Evolutionary conservation across 2,329 filamentous ascomycete species (phyloP).

Genomic region (Ophiostoma quercus): DNA sequence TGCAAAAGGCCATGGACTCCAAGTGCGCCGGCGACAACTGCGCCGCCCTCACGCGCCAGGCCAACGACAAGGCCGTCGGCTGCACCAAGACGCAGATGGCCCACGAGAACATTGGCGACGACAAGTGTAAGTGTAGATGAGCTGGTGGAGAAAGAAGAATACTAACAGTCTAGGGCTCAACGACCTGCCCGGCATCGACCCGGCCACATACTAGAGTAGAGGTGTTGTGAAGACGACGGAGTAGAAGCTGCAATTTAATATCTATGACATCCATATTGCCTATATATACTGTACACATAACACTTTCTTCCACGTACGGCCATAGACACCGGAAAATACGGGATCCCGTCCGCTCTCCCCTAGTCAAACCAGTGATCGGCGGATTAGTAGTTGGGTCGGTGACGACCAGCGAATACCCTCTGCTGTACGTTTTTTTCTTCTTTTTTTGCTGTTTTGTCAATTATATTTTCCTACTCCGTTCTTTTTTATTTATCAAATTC

Average conservation of each 20-base stretch:
- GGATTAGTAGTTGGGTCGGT: conserved; percentile 1
- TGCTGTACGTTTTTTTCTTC: background rate
- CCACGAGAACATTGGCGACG: conserved; percentile 28
- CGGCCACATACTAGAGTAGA: background rate
- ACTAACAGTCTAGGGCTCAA: background rate
- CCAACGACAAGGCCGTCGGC: conserved; percentile 27
- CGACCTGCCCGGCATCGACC: background rate
- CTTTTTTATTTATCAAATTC: too few species aligned
- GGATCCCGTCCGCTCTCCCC: background rate
- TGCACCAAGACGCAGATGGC: conserved; percentile 29
- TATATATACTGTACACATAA: too few species aligned
- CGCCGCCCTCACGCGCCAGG: conserved; percentile 27
- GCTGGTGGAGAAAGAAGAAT: background rate
- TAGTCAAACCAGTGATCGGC: background rate
- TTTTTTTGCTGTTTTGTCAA: too few species aligned
- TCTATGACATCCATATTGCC: too few species aligned
- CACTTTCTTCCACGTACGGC: background rate
- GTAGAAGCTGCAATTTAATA: background rate
- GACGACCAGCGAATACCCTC: conserved; percentile 1
- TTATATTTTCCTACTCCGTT: too few species aligned
- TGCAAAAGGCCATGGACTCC: conserved; percentile 28
- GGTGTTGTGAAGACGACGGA: too few species aligned
- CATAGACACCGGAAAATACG: background rate
- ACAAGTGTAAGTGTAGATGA: conserved; percentile 21
- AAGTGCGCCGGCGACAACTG: conserved; percentile 29